Evolutionary conservation across 768 basidiomycete genomes (phyloP).

Genomic region (Termitomyces sp.): DNA sequence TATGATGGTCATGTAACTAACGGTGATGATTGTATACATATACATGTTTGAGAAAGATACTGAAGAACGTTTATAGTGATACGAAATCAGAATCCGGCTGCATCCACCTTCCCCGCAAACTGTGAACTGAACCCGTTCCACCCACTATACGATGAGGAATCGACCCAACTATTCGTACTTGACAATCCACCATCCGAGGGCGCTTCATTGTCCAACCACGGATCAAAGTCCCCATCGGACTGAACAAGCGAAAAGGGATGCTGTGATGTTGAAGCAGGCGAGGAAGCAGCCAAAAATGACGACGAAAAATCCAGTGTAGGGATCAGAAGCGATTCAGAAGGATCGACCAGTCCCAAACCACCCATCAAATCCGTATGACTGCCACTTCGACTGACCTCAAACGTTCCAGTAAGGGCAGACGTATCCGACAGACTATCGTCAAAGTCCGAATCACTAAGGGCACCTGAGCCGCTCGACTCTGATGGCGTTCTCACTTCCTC

Average conservation of each 20-base stretch:
- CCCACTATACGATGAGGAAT: conserved; percentile 29
- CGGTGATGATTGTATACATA: background rate
- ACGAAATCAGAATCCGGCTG: background rate
- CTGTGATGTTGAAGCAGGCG: conserved; percentile 11
- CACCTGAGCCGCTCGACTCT: conserved; percentile 21
- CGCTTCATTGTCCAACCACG: conserved; percentile 26
- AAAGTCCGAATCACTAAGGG: conserved; percentile 24
- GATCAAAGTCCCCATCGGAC: conserved; percentile 27
- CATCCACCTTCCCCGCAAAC: conserved; percentile 21
- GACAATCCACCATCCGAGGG: conserved; percentile 18
- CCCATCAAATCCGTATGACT: conserved; percentile 15
- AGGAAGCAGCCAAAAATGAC: conserved; percentile 28
- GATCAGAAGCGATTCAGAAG: conserved; percentile 67
- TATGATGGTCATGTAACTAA: background rate
- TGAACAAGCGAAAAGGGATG: conserved; percentile 15
- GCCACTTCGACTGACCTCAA: conserved; percentile 12
- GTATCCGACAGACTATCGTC: conserved; percentile 29
- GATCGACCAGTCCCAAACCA: conserved; percentile 37
- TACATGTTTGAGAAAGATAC: background rate
- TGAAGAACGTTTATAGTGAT: background rate
- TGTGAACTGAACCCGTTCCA: conserved; percentile 42
- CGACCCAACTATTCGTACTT: conserved; percentile 20
- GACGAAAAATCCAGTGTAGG: conserved; percentile 75
- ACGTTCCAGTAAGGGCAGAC: conserved; percentile 25
- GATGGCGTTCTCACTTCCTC: conserved; percentile 44